Evolutionary conservation across 2,329 filamentous ascomycete genomes (phyloP).

Genomic region (Neonectria neomacrospora): DNA sequence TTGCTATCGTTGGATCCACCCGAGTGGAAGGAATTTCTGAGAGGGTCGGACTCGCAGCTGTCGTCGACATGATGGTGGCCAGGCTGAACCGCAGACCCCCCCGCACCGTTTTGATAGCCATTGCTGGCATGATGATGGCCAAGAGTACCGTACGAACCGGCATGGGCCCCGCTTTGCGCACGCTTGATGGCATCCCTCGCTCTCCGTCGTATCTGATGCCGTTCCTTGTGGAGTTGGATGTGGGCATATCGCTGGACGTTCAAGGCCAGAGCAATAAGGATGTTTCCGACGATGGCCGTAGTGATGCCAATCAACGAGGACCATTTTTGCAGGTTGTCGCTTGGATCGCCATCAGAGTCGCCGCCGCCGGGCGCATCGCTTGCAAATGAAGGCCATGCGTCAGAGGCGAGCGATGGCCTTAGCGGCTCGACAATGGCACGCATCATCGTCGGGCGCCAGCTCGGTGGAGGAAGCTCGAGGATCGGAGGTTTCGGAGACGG

Average conservation of each 20-base stretch:
- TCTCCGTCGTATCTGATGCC: conserved; percentile 65
- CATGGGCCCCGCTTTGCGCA: conserved; percentile 46
- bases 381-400: conserved; percentile 31
- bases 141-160: conserved; percentile 51
- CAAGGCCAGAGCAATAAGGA: conserved; percentile 93
- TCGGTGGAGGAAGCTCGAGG: conserved; percentile 23
- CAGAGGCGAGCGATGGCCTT: conserved; percentile 36
- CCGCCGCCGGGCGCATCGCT: conserved; percentile 32
- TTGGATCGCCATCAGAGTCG: conserved; percentile 48
- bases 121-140: conserved; percentile 34
- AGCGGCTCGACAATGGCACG: conserved; percentile 39
- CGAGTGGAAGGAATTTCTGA: conserved; percentile 63
- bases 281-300: conserved; percentile 90
- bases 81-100: conserved; percentile 13
- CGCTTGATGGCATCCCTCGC: conserved; percentile 65
- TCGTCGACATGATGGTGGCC: conserved; percentile 51
- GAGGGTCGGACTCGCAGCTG: conserved; percentile 60
- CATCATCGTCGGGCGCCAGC: conserved; percentile 42
- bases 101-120: conserved; percentile 37
- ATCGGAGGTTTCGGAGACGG: conserved; percentile 33
- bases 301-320: conserved; percentile 95
- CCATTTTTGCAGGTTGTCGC: conserved; percentile 74
- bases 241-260: conserved; percentile 98
- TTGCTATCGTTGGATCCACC: conserved; percentile 41
- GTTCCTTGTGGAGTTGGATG: conserved; percentile 80